phyloP scores from a whole-genome alignment of 2,329 filamentous ascomycete genomes.

The Ilyonectria destructans region DNA sequence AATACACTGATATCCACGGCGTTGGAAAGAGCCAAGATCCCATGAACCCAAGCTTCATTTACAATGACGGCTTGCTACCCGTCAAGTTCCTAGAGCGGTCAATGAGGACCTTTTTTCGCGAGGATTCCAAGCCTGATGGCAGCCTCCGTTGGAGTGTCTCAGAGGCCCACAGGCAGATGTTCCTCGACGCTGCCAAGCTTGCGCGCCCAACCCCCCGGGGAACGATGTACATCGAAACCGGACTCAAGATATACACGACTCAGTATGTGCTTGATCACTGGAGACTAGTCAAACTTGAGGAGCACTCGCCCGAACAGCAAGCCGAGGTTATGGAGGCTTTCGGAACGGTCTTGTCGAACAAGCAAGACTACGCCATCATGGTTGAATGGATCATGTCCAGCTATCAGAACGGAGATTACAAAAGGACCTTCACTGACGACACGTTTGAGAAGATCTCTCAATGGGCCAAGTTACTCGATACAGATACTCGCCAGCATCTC shows the following conservation, averaged over 20 bases:
- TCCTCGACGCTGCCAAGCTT: slow-evolving; percentile 39
- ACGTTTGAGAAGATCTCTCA: slow-evolving; percentile 31
- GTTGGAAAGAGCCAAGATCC: slow-evolving; percentile 37
- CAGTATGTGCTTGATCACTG: slow-evolving; percentile 41
- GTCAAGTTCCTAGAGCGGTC: slow-evolving; percentile 52
- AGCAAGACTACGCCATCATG: slow-evolving; percentile 33
- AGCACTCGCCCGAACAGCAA: slow-evolving; percentile 37
- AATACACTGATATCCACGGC: slow-evolving; percentile 35
- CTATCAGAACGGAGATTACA: background rate
- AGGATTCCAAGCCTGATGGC: slow-evolving; percentile 22
- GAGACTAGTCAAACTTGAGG: slow-evolving; percentile 23
- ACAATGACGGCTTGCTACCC: slow-evolving; percentile 47
- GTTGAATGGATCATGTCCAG: slow-evolving; percentile 19
- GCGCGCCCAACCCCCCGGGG: slow-evolving; percentile 19
- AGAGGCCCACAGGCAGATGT: slow-evolving; percentile 47
- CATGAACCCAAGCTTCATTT: slow-evolving; percentile 34
- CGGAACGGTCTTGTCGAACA: slow-evolving; percentile 36
- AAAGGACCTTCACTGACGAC: slow-evolving; percentile 16
- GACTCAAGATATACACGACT: slow-evolving; percentile 32
- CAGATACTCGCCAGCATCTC: slow-evolving; percentile 13
- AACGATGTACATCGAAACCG: background rate
- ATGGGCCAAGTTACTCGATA: slow-evolving; percentile 39
- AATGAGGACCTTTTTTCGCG: slow-evolving; percentile 49
- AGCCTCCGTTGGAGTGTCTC: slow-evolving; percentile 37
- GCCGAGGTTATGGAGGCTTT: slow-evolving; percentile 46